These are phyloP conservation scores for Citropsis articulata DNA, from an alignment of 345 rosid genomes.

Conservation along the genomic window DNA sequence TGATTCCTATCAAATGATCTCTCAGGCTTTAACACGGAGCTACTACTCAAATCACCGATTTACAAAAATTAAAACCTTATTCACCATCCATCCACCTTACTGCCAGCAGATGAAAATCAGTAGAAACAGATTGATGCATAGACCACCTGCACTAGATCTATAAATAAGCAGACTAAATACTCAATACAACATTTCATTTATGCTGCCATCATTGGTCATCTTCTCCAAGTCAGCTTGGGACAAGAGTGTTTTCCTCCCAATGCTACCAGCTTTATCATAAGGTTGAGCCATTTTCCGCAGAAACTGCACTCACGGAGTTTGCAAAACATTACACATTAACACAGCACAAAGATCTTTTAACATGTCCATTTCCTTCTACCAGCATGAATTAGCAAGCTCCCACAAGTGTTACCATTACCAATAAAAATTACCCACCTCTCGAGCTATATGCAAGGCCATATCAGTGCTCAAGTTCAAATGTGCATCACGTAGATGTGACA, in stretches of 20 bases:
- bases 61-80: background rate
- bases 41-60: background rate
- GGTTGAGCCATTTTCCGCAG: slow-evolving; percentile 98
- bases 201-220: slow-evolving; percentile 56
- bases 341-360: background rate
- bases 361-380: background rate
- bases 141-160: background rate
- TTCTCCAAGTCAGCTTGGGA: slow-evolving; percentile 88
- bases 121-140: background rate
- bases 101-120: background rate
- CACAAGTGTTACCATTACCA: background rate
- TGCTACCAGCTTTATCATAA: slow-evolving; percentile 63
- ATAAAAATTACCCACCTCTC: slow-evolving; percentile 54
- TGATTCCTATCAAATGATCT: background rate
- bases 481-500: slow-evolving; percentile 85
- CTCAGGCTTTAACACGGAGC: background rate
- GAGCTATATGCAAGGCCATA: slow-evolving; percentile 90
- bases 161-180: background rate
- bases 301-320: slow-evolving; percentile 43
- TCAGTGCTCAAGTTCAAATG: slow-evolving; percentile 94
- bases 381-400: background rate
- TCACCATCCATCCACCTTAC: background rate
- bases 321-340: background rate
- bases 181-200: slow-evolving; percentile 40
- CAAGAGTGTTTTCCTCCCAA: slow-evolving; percentile 66